Conservation (phyloP, 352 stramenopile genomes). For the Phytophthora uliginosa region DNA sequence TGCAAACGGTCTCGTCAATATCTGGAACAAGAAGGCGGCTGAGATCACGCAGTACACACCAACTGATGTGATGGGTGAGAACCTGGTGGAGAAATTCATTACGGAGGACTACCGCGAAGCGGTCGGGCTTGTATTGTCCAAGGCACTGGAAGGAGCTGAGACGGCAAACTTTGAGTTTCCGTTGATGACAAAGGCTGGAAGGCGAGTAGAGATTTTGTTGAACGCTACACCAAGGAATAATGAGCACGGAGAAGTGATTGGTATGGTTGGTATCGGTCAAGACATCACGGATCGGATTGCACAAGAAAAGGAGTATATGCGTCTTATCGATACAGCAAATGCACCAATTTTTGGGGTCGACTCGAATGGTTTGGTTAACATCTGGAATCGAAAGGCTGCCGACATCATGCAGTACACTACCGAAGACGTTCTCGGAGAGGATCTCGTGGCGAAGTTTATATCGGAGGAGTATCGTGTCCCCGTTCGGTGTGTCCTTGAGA, state of each 20-base stretch:
- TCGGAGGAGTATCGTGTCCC: slow-evolving; percentile 58
- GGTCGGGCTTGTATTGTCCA: slow-evolving; percentile 52
- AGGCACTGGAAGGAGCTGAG: slow-evolving; percentile 57
- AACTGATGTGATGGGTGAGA: slow-evolving; percentile 67
- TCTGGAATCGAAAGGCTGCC: slow-evolving; percentile 82
- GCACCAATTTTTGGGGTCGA: slow-evolving; percentile 84
- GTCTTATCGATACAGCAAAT: slow-evolving; percentile 88
- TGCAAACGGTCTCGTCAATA: slow-evolving; percentile 63
- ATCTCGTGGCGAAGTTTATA: slow-evolving; percentile 82
- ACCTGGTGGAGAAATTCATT: slow-evolving; percentile 73
- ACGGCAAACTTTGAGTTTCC: slow-evolving; percentile 81
- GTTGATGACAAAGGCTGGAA: slow-evolving; percentile 75
- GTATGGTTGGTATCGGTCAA: slow-evolving; percentile 75
- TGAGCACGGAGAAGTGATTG: slow-evolving; percentile 68
- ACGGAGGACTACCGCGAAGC: slow-evolving; percentile 59
- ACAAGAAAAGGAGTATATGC: slow-evolving; percentile 82
- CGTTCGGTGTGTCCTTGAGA: slow-evolving; percentile 59
- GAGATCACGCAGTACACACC: slow-evolving; percentile 64
- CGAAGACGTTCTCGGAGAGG: slow-evolving; percentile 68
- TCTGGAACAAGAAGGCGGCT: slow-evolving; percentile 73
- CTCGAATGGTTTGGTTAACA: slow-evolving; percentile 72
- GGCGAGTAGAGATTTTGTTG: slow-evolving; percentile 79
- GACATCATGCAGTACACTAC: slow-evolving; percentile 83
- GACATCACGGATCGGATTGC: slow-evolving; percentile 71
- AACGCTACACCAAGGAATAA: slow-evolving; percentile 74